Percentiles rank a stretch among this genome's conserved stretches.
Evolutionary conservation across 225 moss, liverwort and hornwort species (phyloP).

Genomic region (Takakia lepidozioides): DNA sequence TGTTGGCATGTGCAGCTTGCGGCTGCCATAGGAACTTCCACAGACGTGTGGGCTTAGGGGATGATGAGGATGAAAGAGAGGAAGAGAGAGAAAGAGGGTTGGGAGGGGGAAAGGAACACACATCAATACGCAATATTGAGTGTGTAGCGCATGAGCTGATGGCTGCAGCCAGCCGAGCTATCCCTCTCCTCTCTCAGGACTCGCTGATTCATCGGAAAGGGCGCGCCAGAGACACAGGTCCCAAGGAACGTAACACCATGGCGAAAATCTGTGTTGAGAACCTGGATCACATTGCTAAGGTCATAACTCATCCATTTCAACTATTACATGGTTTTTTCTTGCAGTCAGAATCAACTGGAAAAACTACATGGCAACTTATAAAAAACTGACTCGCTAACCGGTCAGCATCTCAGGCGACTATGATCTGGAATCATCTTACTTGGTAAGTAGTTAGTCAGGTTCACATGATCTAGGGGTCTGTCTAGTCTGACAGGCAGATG

Average conservation of each 20-base stretch:
- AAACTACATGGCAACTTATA: too few relatives aligned
- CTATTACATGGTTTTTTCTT: too few relatives aligned
- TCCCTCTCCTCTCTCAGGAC: conserved; percentile 34
- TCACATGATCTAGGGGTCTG: too few relatives aligned
- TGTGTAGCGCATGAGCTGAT: conserved; percentile 38
- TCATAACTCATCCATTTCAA: too few relatives aligned
- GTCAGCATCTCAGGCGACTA: too few relatives aligned
- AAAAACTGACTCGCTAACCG: too few relatives aligned
- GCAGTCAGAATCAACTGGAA: too few relatives aligned
- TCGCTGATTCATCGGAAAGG: conserved; percentile 11
- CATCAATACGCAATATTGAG: conserved; percentile 18
- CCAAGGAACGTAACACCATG: conserved; percentile 28
- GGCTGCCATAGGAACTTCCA: conserved; percentile 51
- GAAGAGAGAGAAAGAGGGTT: conserved; percentile 6
- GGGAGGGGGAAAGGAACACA: conserved; percentile 8
- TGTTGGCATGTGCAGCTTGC: conserved; percentile 28
- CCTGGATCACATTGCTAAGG: conserved; percentile 44
- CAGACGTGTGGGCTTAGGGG: conserved; percentile 11
- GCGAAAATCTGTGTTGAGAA: conserved; percentile 41
- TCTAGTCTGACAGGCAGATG: too few relatives aligned
- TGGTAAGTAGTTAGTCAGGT: too few relatives aligned
- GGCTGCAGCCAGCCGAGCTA: conserved; percentile 22
- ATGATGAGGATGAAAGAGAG: conserved; percentile 19
- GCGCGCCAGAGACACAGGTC: conserved; percentile 7
- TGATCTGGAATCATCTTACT: too few relatives aligned